Percentiles rank a stretch among this genome's conserved stretches.
Conservation (phyloP, 768 basidiomycete genomes). For the Leucocoprinus leucothites region DNA sequence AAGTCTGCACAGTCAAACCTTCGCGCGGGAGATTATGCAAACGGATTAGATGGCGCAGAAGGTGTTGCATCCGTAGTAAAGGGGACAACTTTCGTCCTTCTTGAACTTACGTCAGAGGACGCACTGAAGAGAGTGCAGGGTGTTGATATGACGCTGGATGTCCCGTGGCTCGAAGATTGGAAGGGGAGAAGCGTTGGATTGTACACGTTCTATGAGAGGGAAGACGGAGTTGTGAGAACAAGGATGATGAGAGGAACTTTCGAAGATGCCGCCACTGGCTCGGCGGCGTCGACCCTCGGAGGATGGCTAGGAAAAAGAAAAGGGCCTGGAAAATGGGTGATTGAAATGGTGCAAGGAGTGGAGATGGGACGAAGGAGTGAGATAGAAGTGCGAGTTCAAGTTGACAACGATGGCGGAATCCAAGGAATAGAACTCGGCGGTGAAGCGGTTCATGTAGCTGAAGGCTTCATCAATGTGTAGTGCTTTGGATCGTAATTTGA, state of each 20-base stretch:
- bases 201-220: conserved; percentile 21
- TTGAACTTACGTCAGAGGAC: no score
- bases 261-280: no score
- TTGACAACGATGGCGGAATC: background rate
- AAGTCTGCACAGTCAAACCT: no score
- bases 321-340: background rate
- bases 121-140: no score
- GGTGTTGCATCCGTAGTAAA: no score
- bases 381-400: background rate
- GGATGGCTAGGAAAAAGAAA: background rate
- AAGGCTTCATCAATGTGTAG: background rate
- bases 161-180: conserved; percentile 22
- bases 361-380: background rate
- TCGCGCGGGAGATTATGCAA: no score
- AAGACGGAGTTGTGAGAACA: no score
- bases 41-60: no score
- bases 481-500: no score
- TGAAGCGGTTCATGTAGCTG: background rate
- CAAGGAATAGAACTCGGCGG: background rate
- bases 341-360: background rate
- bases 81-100: no score
- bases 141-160: no score
- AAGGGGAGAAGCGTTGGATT: conserved; percentile 27
- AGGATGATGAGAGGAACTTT: no score
- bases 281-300: background rate